These are phyloP conservation scores for Phytophthora ramorum DNA, from an alignment of 352 stramenopile genomes.

Conservation along the genomic window DNA sequence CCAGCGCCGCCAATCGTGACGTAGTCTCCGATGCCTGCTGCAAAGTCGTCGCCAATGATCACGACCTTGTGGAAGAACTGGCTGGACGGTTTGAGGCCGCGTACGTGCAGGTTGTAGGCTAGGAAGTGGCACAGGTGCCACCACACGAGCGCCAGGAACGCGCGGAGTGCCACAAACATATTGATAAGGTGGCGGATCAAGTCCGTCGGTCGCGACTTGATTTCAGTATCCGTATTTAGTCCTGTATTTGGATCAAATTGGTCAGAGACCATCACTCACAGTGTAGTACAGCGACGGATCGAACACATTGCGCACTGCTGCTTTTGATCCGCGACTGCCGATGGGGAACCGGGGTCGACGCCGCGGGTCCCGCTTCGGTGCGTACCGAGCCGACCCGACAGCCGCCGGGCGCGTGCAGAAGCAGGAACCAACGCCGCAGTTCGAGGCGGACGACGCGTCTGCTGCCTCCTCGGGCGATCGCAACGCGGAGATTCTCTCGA, in stretches of 20 bases:
- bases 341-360: constrained; percentile 80
- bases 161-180: constrained; percentile 49
- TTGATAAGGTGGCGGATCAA: neutral
- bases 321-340: neutral
- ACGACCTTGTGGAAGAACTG: constrained; percentile 88
- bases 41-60: constrained; percentile 88
- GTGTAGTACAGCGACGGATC: constrained; percentile 1
- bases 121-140: constrained; percentile 70
- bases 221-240: constrained; percentile 1
- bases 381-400: constrained; percentile 35
- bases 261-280: neutral
- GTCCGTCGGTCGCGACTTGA: neutral
- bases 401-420: constrained; percentile 24
- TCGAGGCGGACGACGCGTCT: constrained; percentile 17
- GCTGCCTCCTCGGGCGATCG: constrained; percentile 1
- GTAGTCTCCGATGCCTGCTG: constrained; percentile 79
- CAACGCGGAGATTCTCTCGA: constrained; percentile 55
- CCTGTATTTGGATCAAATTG: neutral
- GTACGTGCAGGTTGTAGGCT: constrained; percentile 45
- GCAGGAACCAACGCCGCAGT: constrained; percentile 21
- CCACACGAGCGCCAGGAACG: constrained; percentile 73
- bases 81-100: constrained; percentile 54
- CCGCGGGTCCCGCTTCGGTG: constrained; percentile 30
- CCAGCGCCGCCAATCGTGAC: constrained; percentile 56
- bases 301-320: constrained; percentile 5